These are phyloP conservation scores for Ceratocystis harringtonii DNA, from an alignment of 2,329 filamentous ascomycete genomes.

Conservation along the genomic window DNA sequence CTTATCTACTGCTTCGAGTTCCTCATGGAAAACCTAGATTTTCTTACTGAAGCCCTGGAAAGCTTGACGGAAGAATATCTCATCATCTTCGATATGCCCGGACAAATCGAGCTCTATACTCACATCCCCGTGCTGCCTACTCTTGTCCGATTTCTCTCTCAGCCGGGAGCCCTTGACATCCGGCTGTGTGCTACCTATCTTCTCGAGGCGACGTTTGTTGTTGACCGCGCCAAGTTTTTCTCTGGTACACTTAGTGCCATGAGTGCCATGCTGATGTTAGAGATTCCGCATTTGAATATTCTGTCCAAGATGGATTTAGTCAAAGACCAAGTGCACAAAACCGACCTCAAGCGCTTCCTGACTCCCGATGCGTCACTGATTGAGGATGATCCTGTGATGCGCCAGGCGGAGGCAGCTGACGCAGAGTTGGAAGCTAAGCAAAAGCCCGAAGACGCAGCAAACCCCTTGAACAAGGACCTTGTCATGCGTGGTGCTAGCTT, in stretches of 20 bases:
- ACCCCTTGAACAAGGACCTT: slow-evolving; percentile 50
- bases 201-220: slow-evolving; percentile 86
- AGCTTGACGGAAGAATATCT: slow-evolving; percentile 85
- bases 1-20: slow-evolving; percentile 96
- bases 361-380: slow-evolving; percentile 72
- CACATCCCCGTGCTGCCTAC: slow-evolving; percentile 85
- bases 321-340: slow-evolving; percentile 73
- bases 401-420: slow-evolving; percentile 18
- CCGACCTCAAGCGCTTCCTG: slow-evolving; percentile 77
- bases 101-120: slow-evolving; percentile 96
- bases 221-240: slow-evolving; percentile 95
- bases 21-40: slow-evolving; percentile 85
- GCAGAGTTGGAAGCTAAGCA: slow-evolving; percentile 57
- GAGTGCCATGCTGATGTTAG: slow-evolving; percentile 98
- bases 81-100: slow-evolving; percentile 97
- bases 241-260: slow-evolving; percentile 89
- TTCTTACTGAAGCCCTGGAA: slow-evolving; percentile 72
- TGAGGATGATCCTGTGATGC: slow-evolving; percentile 58
- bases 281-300: slow-evolving; percentile 91
- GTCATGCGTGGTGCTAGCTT: slow-evolving; percentile 74
- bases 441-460: slow-evolving; percentile 22
- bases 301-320: slow-evolving; percentile 96
- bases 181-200: slow-evolving; percentile 88
- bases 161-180: slow-evolving; percentile 68
- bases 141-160: slow-evolving; percentile 66